phyloP scores from a whole-genome alignment of 768 basidiomycete genomes.

The Boletus reticuloceps region DNA sequence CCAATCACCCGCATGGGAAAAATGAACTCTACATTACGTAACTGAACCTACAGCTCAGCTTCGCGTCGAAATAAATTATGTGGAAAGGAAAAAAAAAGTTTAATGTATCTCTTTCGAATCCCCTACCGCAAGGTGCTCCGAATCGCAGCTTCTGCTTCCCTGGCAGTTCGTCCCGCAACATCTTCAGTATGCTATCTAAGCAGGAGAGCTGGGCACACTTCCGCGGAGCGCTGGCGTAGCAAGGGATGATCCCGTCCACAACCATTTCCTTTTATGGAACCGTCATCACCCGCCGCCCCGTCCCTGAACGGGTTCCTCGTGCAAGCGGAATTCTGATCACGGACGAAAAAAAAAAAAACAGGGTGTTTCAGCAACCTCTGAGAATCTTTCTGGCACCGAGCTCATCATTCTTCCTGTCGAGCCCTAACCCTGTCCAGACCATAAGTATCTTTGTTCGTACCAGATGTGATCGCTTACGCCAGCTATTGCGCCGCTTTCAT shows the following conservation, averaged over 20 bases:
- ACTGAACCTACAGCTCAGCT: neutral
- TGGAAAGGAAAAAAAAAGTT: neutral
- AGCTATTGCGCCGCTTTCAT: neutral
- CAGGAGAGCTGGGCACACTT: neutral
- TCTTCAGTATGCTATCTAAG: neutral
- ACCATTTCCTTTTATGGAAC: conserved; percentile 8
- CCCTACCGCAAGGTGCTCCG: neutral
- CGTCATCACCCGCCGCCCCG: conserved; percentile 12
- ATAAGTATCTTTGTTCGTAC: neutral
- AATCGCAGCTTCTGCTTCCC: conserved; percentile 10
- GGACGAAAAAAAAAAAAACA: neutral
- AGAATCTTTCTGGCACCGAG: neutral
- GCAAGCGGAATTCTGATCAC: neutral
- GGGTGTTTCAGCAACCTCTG: conserved; percentile 17
- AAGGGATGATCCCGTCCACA: conserved; percentile 9
- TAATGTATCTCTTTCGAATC: neutral
- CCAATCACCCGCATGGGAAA: conserved; percentile 28
- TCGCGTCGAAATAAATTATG: conserved; percentile 9
- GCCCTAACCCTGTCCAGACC: no score
- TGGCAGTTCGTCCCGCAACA: neutral
- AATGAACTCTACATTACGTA: conserved; percentile 21
- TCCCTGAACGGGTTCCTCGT: conserved; percentile 27
- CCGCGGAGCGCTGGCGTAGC: conserved; percentile 20
- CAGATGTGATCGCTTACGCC: neutral
- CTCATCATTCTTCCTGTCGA: neutral